Evolutionary conservation across 2,329 filamentous ascomycete species (phyloP).

Genomic region (Venturia aucupariae): DNA sequence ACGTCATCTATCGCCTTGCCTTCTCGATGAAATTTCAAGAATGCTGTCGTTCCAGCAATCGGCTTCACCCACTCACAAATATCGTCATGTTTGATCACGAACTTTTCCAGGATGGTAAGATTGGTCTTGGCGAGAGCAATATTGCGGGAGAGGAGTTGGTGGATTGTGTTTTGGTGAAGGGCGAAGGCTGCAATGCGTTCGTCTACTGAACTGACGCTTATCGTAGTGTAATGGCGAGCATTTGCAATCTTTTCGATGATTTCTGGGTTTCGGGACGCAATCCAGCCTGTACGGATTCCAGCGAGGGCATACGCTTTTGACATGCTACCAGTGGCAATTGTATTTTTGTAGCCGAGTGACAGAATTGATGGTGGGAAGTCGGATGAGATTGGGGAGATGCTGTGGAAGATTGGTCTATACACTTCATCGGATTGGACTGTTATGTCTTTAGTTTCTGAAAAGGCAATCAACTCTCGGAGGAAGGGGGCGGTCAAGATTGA

Average conservation of each 20-base stretch:
- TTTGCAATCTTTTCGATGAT: slow-evolving; percentile 56
- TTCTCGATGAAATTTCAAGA: slow-evolving; percentile 58
- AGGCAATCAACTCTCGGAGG: slow-evolving; percentile 51
- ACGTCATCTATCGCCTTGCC: slow-evolving; percentile 60
- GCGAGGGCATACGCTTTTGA: slow-evolving; percentile 80
- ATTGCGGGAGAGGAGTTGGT: slow-evolving; percentile 54
- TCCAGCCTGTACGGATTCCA: slow-evolving; percentile 75
- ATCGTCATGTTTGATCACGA: slow-evolving; percentile 54
- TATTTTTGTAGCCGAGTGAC: slow-evolving; percentile 61
- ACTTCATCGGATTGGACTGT: slow-evolving; percentile 71
- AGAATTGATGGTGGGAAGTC: slow-evolving; percentile 59
- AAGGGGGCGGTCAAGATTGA: slow-evolving; percentile 54
- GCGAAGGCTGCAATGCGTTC: slow-evolving; percentile 71
- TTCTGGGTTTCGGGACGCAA: slow-evolving; percentile 54
- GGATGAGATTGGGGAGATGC: slow-evolving; percentile 43
- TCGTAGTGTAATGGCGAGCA: slow-evolving; percentile 74
- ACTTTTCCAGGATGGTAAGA: slow-evolving; percentile 54
- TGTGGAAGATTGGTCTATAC: slow-evolving; percentile 75
- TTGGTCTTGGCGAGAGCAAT: slow-evolving; percentile 60
- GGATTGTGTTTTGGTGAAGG: slow-evolving; percentile 54
- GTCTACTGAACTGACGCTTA: slow-evolving; percentile 75
- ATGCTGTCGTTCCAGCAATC: slow-evolving; percentile 69
- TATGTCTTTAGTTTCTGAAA: slow-evolving; percentile 55
- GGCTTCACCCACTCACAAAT: slow-evolving; percentile 65
- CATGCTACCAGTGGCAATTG: slow-evolving; percentile 68